These are phyloP conservation scores for Pseudognaphalium luteoalbum DNA, from an alignment of 129 eudicot genomes.

Conservation along the genomic window DNA sequence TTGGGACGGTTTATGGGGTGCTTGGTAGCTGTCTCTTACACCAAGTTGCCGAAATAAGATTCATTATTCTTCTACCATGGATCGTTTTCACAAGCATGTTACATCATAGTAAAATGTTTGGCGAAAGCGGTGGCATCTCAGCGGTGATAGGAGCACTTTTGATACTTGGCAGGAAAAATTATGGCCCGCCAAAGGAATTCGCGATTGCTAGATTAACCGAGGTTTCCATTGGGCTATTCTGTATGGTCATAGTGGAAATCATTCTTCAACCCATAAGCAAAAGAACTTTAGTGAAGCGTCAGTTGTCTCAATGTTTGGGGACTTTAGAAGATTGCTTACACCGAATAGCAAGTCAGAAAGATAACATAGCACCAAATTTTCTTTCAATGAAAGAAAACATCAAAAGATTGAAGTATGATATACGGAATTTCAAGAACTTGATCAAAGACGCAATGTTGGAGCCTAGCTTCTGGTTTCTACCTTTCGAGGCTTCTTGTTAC, in stretches of 20 bases:
- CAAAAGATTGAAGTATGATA: slow-evolving; percentile 32
- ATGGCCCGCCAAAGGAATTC: slow-evolving; percentile 64
- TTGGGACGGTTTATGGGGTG: slow-evolving; percentile 81
- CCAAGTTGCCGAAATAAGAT: slow-evolving; percentile 40
- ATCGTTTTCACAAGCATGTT: slow-evolving; percentile 69
- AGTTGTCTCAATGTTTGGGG: slow-evolving; percentile 40
- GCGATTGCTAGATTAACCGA: slow-evolving; percentile 74
- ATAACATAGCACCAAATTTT: slow-evolving; percentile 9
- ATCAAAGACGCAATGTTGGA: slow-evolving; percentile 52
- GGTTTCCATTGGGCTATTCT: slow-evolving; percentile 67
- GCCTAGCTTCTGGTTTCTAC: slow-evolving; percentile 70
- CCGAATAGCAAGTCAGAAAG: slow-evolving; percentile 28
- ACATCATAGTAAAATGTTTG: slow-evolving; percentile 68
- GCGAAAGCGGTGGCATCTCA: slow-evolving; percentile 71
- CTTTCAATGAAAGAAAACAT: slow-evolving; percentile 35
- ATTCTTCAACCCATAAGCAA: slow-evolving; percentile 58
- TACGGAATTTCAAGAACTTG: slow-evolving; percentile 37
- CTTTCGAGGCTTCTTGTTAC: slow-evolving; percentile 51
- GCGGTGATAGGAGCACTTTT: slow-evolving; percentile 78
- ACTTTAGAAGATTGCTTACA: slow-evolving; percentile 51
- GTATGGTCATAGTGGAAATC: slow-evolving; percentile 58
- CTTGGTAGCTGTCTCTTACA: slow-evolving; percentile 56
- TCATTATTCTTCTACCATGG: slow-evolving; percentile 77
- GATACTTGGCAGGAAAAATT: slow-evolving; percentile 70
- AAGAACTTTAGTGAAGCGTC: slow-evolving; percentile 57